Evolutionary conservation across 2,329 filamentous ascomycete genomes (phyloP).

Genomic region (Aspergillus sp.): DNA sequence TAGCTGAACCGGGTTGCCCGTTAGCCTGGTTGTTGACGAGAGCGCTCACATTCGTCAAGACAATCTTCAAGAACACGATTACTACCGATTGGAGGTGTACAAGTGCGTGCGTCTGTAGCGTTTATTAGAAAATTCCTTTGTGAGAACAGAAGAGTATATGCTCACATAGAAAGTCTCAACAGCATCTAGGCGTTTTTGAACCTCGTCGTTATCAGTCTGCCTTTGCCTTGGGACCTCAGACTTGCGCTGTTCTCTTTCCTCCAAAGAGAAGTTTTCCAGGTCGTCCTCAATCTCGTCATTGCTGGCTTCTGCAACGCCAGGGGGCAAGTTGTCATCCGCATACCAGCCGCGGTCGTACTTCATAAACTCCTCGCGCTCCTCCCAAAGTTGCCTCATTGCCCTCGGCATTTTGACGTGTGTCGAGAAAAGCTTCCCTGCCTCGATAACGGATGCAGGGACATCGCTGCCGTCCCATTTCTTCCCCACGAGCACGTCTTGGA

Average conservation of each 20-base stretch:
- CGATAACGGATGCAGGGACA: conserved; percentile 86
- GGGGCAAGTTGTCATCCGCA: conserved; percentile 44
- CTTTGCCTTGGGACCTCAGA: conserved; percentile 19
- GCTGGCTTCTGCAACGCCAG: conserved; percentile 32
- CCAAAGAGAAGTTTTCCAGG: conserved; percentile 22
- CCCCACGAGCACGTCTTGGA: conserved; percentile 77
- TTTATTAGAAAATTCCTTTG: background rate
- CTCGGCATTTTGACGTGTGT: conserved; percentile 87
- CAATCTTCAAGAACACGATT: conserved; percentile 86
- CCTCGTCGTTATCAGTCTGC: conserved; percentile 38
- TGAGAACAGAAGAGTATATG: conserved; percentile 21
- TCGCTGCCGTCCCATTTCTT: conserved; percentile 91
- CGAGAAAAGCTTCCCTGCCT: conserved; percentile 90
- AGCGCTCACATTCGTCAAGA: conserved; percentile 84
- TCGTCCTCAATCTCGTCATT: conserved; percentile 43
- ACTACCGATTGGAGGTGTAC: conserved; percentile 89
- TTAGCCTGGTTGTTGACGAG: conserved; percentile 65
- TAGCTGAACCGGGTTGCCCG: conserved; percentile 45
- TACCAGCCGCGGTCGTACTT: conserved; percentile 92
- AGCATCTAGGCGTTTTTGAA: conserved; percentile 61
- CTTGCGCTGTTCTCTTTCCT: conserved; percentile 16
- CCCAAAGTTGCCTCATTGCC: conserved; percentile 90
- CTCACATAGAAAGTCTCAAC: conserved; percentile 85
- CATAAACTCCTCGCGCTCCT: conserved; percentile 86
- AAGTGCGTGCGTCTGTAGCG: conserved; percentile 65